A percentile compares a stretch with the other conserved stretches of the same genome.
These are phyloP conservation scores for Spiraea crenata DNA, from an alignment of 331 rosid genomes.

Conservation along the genomic window DNA sequence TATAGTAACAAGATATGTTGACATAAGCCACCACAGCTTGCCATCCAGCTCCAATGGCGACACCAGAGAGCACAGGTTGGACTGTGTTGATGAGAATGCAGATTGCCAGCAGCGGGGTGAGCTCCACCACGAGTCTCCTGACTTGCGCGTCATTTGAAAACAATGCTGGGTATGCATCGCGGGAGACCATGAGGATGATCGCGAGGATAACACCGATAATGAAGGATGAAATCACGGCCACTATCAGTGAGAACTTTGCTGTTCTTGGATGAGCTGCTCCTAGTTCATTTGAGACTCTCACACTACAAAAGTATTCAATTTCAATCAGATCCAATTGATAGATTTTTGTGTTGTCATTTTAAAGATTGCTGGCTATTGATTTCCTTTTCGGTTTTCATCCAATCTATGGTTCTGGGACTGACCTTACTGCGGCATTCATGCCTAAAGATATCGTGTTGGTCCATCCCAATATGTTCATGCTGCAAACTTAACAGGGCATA, in stretches of 20 bases:
- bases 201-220: conserved; percentile 35
- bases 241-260: conserved; percentile 60
- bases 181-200: conserved; percentile 30
- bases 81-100: conserved; percentile 70
- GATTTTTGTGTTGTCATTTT: no score
- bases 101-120: conserved; percentile 63
- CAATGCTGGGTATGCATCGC: conserved; percentile 41
- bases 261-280: conserved; percentile 81
- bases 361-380: no score
- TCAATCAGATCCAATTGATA: background rate
- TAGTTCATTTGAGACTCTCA: conserved; percentile 73
- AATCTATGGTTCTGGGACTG: background rate
- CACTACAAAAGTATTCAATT: conserved; percentile 31
- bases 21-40: conserved; percentile 67
- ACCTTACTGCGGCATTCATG: conserved; percentile 81
- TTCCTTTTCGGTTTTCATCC: no score
- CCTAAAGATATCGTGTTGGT: conserved; percentile 64
- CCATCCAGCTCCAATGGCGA: conserved; percentile 87
- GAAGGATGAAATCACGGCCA: conserved; percentile 46
- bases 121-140: conserved; percentile 37
- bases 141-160: conserved; percentile 53
- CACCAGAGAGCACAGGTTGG: conserved; percentile 85
- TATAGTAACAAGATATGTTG: conserved; percentile 58
- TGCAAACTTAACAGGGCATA: conserved; percentile 27
- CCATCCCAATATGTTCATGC: conserved; percentile 84